These are phyloP conservation scores for Peribolospora kevripleyi DNA, from an alignment of 768 basidiomycete species.

Conservation along the genomic window DNA sequence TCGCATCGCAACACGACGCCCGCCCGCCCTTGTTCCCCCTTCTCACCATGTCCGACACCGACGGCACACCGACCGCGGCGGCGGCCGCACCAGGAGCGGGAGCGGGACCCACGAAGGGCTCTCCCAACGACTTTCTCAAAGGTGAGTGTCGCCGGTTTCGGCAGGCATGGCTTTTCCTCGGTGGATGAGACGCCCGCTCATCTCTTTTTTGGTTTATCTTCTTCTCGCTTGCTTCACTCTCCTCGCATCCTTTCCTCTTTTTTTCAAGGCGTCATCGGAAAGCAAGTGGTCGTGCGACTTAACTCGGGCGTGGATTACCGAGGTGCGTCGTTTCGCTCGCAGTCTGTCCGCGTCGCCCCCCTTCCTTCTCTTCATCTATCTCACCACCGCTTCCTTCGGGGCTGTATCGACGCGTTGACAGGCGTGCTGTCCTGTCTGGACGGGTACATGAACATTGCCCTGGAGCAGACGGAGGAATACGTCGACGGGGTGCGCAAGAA, in stretches of 20 bases:
- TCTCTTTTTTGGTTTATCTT: too few relatives aligned
- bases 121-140: constrained; percentile 14
- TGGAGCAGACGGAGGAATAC: constrained; percentile 92
- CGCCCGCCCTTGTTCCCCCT: background rate
- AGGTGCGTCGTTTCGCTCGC: constrained; percentile 28
- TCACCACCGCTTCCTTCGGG: background rate
- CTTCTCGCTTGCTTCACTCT: too few relatives aligned
- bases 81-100: background rate
- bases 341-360: background rate
- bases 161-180: too few relatives aligned
- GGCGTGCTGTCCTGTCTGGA: constrained; percentile 84
- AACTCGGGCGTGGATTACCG: constrained; percentile 82
- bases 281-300: constrained; percentile 71
- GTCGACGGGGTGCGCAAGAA: constrained; percentile 70
- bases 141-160: too few relatives aligned
- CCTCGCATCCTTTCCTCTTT: constrained; percentile 18
- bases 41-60: constrained; percentile 1
- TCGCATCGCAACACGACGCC: too few relatives aligned
- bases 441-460: constrained; percentile 86
- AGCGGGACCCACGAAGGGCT: background rate
- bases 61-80: background rate
- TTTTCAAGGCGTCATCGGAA: constrained; percentile 92
- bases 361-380: background rate
- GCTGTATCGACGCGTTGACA: constrained; percentile 17
- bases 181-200: too few relatives aligned